Evolutionary conservation across 306 rosid species (phyloP).

Genomic region (Pyrus pyrifolia): DNA sequence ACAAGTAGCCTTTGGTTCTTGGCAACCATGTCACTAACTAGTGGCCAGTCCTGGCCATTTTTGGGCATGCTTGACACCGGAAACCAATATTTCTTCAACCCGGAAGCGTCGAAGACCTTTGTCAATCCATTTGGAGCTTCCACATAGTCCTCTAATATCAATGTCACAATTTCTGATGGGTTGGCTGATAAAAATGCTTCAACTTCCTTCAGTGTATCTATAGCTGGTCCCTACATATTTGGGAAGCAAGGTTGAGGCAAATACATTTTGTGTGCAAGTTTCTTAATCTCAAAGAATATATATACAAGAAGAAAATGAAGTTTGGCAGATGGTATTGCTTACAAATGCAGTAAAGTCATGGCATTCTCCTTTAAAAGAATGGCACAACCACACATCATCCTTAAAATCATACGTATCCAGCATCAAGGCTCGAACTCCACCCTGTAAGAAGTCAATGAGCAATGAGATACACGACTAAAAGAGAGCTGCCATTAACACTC

Average conservation of each 20-base stretch:
- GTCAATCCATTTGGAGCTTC: slow-evolving; percentile 68
- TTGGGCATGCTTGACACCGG: slow-evolving; percentile 71
- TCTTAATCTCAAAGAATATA: background rate
- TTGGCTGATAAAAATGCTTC: slow-evolving; percentile 65
- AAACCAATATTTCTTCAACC: slow-evolving; percentile 75
- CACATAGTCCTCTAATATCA: slow-evolving; percentile 90
- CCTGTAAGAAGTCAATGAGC: slow-evolving; percentile 27
- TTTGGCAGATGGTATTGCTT: slow-evolving; percentile 18
- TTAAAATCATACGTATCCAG: slow-evolving; percentile 78
- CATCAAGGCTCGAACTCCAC: slow-evolving; percentile 76
- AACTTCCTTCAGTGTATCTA: slow-evolving; percentile 60
- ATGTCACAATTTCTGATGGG: slow-evolving; percentile 69
- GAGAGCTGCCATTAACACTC: background rate
- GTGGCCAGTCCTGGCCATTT: slow-evolving; percentile 74
- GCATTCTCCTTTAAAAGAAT: slow-evolving; percentile 71
- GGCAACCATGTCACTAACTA: slow-evolving; percentile 69
- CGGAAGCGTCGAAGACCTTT: slow-evolving; percentile 56
- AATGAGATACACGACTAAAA: background rate
- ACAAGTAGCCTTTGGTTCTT: slow-evolving; percentile 71
- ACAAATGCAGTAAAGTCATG: slow-evolving; percentile 74
- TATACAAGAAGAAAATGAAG: background rate
- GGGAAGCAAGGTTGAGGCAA: background rate
- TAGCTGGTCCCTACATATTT: slow-evolving; percentile 53
- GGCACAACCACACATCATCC: slow-evolving; percentile 84
- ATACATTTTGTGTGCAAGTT: background rate